Evolutionary conservation across 2,329 filamentous ascomycete genomes (phyloP).

Genomic region (Cladosporium austrohemisphaericum): DNA sequence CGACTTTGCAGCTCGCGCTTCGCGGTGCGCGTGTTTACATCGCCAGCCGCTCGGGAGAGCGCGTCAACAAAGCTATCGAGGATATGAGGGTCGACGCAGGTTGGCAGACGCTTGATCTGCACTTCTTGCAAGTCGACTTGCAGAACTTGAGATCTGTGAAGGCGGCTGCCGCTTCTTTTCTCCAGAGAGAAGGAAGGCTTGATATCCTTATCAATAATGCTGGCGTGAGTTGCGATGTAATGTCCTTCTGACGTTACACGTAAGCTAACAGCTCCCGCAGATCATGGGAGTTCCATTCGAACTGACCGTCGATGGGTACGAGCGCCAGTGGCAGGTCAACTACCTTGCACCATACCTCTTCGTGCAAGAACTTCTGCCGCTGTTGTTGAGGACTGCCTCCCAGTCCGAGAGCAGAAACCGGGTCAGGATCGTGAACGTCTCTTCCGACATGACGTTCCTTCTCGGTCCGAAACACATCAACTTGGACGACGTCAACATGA

Average conservation of each 20-base stretch:
- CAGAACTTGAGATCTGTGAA: slow-evolving; percentile 7
- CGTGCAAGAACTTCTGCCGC: not conserved
- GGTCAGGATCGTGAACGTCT: slow-evolving; percentile 5
- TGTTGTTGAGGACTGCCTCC: slow-evolving; percentile 4
- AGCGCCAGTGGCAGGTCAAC: slow-evolving; percentile 12
- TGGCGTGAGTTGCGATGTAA: not conserved
- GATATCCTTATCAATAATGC: slow-evolving; percentile 9
- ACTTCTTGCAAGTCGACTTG: slow-evolving; percentile 7
- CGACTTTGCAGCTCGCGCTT: not conserved
- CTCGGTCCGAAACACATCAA: slow-evolving; percentile 1
- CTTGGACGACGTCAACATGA: slow-evolving; percentile 11
- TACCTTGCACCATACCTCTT: slow-evolving; percentile 7
- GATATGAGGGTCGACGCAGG: not conserved
- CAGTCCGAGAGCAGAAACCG: not conserved
- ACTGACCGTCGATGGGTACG: slow-evolving; percentile 6
- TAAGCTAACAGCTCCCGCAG: not conserved
- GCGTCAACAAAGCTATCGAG: slow-evolving; percentile 6
- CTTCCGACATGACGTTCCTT: not conserved
- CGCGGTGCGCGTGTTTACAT: slow-evolving; percentile 5
- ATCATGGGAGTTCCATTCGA: slow-evolving; percentile 9
- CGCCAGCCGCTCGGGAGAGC: slow-evolving; percentile 8
- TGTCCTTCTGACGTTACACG: not conserved
- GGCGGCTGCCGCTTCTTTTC: slow-evolving; percentile 1
- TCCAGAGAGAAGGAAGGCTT: not conserved
- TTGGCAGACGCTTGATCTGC: not conserved